A percentile compares a stretch with the other conserved stretches of the same genome.
Evolutionary conservation across 1,139 yeast species (phyloP).

Genomic region (Pichiaceae sp.): DNA sequence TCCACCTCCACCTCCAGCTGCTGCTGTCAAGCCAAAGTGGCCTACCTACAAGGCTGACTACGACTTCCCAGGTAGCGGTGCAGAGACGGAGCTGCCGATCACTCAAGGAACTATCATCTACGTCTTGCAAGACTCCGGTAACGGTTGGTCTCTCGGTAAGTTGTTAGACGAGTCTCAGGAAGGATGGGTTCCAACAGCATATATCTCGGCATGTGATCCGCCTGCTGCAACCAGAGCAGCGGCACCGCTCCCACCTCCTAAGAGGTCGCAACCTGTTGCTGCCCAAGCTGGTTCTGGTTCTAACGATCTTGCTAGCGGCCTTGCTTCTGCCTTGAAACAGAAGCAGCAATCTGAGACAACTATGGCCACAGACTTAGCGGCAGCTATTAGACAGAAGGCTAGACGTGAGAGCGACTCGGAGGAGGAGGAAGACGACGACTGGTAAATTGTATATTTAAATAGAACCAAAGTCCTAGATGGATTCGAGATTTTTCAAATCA

Average conservation of each 20-base stretch:
- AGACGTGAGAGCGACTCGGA: slow-evolving; percentile 67
- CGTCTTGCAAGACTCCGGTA: slow-evolving; percentile 59
- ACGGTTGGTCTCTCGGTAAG: slow-evolving; percentile 93
- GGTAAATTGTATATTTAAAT: slow-evolving; percentile 7
- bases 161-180: slow-evolving; percentile 65
- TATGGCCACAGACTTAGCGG: slow-evolving; percentile 82
- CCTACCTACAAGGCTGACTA: slow-evolving; percentile 84
- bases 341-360: slow-evolving; percentile 56
- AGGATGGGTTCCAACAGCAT: slow-evolving; percentile 98
- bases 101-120: slow-evolving; percentile 67
- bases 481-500: not conserved
- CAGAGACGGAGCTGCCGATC: slow-evolving; percentile 73
- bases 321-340: slow-evolving; percentile 68
- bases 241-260: slow-evolving; percentile 8
- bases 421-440: slow-evolving; percentile 70
- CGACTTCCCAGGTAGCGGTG: slow-evolving; percentile 82
- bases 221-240: slow-evolving; percentile 27
- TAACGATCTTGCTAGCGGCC: slow-evolving; percentile 45
- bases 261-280: slow-evolving; percentile 4
- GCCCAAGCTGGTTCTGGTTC: slow-evolving; percentile 10
- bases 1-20: slow-evolving; percentile 66
- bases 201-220: slow-evolving; percentile 58
- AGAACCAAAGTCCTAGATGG: not conserved
- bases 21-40: slow-evolving; percentile 48
- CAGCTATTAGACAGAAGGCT: slow-evolving; percentile 79